These are phyloP conservation scores for Tylopilus sp. DNA, from an alignment of 768 basidiomycete species.

Conservation along the genomic window DNA sequence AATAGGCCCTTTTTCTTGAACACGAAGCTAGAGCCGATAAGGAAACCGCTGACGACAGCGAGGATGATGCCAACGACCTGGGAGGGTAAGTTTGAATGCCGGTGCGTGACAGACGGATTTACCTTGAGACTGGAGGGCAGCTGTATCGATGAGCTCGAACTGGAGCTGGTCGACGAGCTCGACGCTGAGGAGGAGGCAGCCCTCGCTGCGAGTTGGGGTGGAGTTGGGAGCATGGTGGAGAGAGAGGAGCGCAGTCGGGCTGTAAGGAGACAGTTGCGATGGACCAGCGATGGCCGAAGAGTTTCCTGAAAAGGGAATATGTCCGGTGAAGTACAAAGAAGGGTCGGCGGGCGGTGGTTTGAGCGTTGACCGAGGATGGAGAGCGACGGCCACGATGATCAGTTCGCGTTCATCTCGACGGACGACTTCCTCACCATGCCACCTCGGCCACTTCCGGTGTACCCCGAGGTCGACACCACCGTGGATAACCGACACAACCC, in stretches of 20 bases:
- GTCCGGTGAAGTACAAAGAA: constrained; percentile 1
- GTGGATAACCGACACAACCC: constrained; percentile 1
- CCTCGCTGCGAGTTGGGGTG: constrained; percentile 9
- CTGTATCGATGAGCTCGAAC: constrained; percentile 31
- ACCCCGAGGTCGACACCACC: constrained; percentile 9
- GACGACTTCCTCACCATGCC: constrained; percentile 7
- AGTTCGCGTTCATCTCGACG: constrained; percentile 4
- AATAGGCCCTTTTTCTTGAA: constrained; percentile 96
- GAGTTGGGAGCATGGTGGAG: constrained; percentile 1
- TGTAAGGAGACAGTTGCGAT: constrained; percentile 9
- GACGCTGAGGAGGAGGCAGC: constrained; percentile 39
- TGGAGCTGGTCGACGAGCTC: constrained; percentile 22
- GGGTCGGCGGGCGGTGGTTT: too few relatives aligned
- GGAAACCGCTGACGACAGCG: constrained; percentile 72
- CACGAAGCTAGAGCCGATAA: constrained; percentile 92
- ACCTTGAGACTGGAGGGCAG: constrained; percentile 54
- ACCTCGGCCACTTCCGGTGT: not conserved
- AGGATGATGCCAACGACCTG: constrained; percentile 77
- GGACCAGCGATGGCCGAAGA: constrained; percentile 6
- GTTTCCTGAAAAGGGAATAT: constrained; percentile 9
- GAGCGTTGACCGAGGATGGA: not conserved
- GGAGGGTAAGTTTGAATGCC: not conserved
- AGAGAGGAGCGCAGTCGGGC: constrained; percentile 5
- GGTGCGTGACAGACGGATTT: not conserved
- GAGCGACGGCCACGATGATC: not conserved